Evolutionary conservation across 805 yeast species (phyloP), one percentile per base, ranked within the genome.

Genomic region (Pichia heedii): DNA sequence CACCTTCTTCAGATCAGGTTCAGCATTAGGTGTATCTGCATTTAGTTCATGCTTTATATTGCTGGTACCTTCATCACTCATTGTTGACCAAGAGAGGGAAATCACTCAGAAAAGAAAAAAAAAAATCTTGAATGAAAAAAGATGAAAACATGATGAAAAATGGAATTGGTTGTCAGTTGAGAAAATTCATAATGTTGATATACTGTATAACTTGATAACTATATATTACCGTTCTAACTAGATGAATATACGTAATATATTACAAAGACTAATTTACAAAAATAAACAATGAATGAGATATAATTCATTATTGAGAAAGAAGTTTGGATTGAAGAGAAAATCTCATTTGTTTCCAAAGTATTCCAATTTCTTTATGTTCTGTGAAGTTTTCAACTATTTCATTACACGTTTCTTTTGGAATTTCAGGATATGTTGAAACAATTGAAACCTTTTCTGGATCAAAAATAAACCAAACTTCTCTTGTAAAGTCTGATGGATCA

Each of bases 401-500:
- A 29, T 29, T 12, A 15, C 32, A 29, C 7, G 32, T 29, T 29
- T 29, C 32, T 13, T 8, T 29, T 12, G 32, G 32, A 15, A 29
- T 29, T 29, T 29, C 16, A 1, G 78, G 77, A 5, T 44, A 40
- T 1, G 72, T 58, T 7, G 61, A 54, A 3, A 57, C 58, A 5
- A 73, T 55, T 24, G 51, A 49, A 47, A 63, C 66, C 4, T 47
- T 50, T 15, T 63, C 66, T 1, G 76, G 67, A 38, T 66, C 62
- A 26, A 75, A 50, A 29, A 66, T 69, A 39, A 73, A 63, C 46
- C 66, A 62, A n/a, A 67, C 73, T 43, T 70, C 70, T 35, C 63
- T 61, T 34, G 67, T 66, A 35, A 63, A 62, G 50, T 74, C 65
- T 36, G 65, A 61, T 5, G 74, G 63, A 43, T 74, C 79, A 10